These are phyloP conservation scores for Vanrija sp. DNA, from an alignment of 1,284 basidiomycete species.

Conservation along the genomic window DNA sequence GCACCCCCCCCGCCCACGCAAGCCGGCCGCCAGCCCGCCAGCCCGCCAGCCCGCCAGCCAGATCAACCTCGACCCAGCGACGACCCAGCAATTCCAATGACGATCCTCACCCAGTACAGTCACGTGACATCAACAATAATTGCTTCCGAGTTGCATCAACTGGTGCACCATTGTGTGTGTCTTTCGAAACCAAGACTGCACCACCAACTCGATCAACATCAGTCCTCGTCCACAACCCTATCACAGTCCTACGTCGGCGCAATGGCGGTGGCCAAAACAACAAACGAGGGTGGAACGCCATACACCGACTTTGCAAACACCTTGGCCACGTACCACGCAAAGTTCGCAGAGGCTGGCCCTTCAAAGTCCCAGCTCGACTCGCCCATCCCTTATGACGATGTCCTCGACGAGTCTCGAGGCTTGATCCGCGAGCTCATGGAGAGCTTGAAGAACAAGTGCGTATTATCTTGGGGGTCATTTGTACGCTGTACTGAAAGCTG, in stretches of 20 bases:
- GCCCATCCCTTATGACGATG: constrained; percentile 33
- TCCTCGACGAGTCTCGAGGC: constrained; percentile 39
- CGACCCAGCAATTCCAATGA: too few species aligned
- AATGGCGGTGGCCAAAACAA: not conserved
- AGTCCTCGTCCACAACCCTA: not conserved
- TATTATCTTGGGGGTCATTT: not conserved
- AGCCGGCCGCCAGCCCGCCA: too few species aligned
- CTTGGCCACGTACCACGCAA: constrained; percentile 36
- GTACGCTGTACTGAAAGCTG: constrained; percentile 5
- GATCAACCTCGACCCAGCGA: too few species aligned
- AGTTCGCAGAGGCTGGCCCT: constrained; percentile 39
- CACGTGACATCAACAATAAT: not conserved
- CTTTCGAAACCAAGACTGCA: not conserved
- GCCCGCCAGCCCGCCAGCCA: too few species aligned
- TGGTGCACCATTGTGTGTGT: not conserved
- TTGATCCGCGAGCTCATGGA: constrained; percentile 32
- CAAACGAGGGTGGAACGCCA: constrained; percentile 10
- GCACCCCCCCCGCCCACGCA: too few species aligned
- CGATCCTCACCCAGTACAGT: too few species aligned
- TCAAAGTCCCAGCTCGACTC: constrained; percentile 39
- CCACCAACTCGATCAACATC: not conserved
- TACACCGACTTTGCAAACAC: constrained; percentile 38
- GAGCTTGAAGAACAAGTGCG: constrained; percentile 35
- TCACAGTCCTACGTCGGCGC: not conserved
- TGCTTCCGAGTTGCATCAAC: not conserved